Evolutionary conservation across 2,329 filamentous ascomycete genomes (phyloP), one percentile per base, ranked within the genome.

Genomic region (Endocalyx cinctus): DNA sequence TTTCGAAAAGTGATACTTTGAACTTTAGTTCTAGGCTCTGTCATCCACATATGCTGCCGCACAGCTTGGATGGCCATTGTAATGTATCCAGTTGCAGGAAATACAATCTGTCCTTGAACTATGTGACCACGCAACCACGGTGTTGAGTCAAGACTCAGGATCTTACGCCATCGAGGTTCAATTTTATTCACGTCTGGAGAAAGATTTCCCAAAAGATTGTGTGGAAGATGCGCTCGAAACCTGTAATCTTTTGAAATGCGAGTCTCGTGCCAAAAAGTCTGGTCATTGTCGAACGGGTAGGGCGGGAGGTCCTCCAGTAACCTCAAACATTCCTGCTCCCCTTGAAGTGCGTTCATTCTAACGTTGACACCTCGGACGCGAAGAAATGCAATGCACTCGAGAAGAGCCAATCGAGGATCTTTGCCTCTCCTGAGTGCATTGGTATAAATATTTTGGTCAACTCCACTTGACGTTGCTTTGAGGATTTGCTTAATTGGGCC

Each of bases 1-100:
- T 41, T 23, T 4, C 38, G 30, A n/a, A 41, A 25, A 3, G 29
- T 12, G n/a, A n/a, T n/a, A n/a, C n/a, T n/a, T n/a, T n/a, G n/a
- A n/a, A n/a, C n/a, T n/a, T n/a, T n/a, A n/a, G n/a, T n/a, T n/a
- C n/a, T n/a, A n/a, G n/a, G n/a, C n/a, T n/a, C n/a, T n/a, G n/a
- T n/a, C n/a, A n/a, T n/a, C n/a, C n/a, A n/a, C n/a, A n/a, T n/a
- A n/a, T n/a, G n/a, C n/a, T n/a, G n/a, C n/a, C n/a, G n/a, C n/a
- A n/a, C n/a, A n/a, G 20, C 20, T n/a, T 23, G 8, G n/a, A 23
- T n/a, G 8, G 20, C 20, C 8, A n/a, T n/a, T 8, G n/a, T n/a
- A n/a, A 23, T 23, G 8, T 8, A 8, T 8, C 20, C 20, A 8
- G 20, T n/a, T 8, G 20, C 20, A n/a, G 20, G 20, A n/a, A 8